phyloP scores from a whole-genome alignment of 768 basidiomycete species.

The Termitomyces sp. region DNA sequence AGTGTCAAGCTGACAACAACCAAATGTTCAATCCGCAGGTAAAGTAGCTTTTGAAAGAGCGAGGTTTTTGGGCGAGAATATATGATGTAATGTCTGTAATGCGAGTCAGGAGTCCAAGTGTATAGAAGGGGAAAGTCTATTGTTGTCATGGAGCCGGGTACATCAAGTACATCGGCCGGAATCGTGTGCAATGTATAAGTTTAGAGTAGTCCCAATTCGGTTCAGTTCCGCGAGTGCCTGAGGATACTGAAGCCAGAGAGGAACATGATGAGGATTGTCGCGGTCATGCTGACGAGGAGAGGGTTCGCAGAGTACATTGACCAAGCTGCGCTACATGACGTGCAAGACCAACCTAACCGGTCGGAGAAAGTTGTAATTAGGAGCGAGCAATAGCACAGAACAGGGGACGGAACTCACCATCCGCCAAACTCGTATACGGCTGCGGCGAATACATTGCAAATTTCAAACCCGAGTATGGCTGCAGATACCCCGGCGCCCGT shows the following conservation, averaged over 20 bases:
- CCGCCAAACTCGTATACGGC: constrained; percentile 60
- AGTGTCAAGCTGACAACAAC: constrained; percentile 2
- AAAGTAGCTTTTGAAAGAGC: background rate
- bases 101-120: constrained; percentile 1
- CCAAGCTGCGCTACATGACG: constrained; percentile 42
- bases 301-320: constrained; percentile 41
- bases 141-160: background rate
- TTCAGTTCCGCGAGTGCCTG: constrained; percentile 25
- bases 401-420: constrained; percentile 33
- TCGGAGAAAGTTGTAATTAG: background rate
- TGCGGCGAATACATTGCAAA: constrained; percentile 87
- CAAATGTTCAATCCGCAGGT: background rate
- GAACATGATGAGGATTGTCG: constrained; percentile 60
- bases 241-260: constrained; percentile 63
- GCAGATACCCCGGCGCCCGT: constrained; percentile 59
- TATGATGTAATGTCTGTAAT: background rate
- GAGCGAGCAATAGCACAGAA: background rate
- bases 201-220: background rate
- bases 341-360: constrained; percentile 51
- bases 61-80: background rate
- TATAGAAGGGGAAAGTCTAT: background rate
- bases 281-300: constrained; percentile 49
- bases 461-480: constrained; percentile 62
- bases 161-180: background rate
- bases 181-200: background rate